Conservation (phyloP, 1,284 basidiomycete genomes). For the Leccinum fuscescens region DNA sequence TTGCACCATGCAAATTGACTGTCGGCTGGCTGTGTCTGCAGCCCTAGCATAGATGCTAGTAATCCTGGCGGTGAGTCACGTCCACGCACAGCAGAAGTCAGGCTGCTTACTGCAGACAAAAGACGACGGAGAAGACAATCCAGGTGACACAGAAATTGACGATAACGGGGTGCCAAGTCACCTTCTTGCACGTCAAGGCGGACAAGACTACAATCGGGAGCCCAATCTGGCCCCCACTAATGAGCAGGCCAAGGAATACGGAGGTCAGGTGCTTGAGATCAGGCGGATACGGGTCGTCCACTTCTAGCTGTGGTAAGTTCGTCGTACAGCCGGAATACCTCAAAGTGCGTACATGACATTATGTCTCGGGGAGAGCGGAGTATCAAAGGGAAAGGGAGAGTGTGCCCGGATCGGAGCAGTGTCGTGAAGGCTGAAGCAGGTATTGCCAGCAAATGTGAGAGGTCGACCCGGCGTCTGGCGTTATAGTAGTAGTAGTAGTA, state of each 20-base stretch:
- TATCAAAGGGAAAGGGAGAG: neutral
- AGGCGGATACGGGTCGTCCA: conserved; percentile 11
- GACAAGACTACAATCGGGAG: conserved; percentile 50
- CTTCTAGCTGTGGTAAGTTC: conserved; percentile 1
- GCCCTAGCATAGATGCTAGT: conserved; percentile 42
- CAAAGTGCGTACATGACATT: conserved; percentile 19
- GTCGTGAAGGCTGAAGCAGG: neutral
- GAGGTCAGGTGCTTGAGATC: conserved; percentile 24
- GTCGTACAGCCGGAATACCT: neutral
- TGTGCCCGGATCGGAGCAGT: neutral
- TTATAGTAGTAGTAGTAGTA: too few species aligned
- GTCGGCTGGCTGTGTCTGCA: conserved; percentile 15
- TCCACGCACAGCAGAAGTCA: neutral
- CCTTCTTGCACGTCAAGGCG: conserved; percentile 41
- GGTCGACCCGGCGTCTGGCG: neutral
- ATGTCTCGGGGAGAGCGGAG: neutral
- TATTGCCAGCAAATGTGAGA: neutral
- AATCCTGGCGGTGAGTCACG: neutral
- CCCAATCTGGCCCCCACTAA: conserved; percentile 47
- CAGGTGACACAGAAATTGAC: conserved; percentile 54
- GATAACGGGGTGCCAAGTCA: conserved; percentile 45
- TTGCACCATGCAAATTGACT: conserved; percentile 49
- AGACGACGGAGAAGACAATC: conserved; percentile 53
- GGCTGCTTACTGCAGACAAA: conserved; percentile 47
- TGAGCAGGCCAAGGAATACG: conserved; percentile 46